Base-by-base conservation (phyloP, 805 yeast species). In the Saturnispora halmiae region DNA sequence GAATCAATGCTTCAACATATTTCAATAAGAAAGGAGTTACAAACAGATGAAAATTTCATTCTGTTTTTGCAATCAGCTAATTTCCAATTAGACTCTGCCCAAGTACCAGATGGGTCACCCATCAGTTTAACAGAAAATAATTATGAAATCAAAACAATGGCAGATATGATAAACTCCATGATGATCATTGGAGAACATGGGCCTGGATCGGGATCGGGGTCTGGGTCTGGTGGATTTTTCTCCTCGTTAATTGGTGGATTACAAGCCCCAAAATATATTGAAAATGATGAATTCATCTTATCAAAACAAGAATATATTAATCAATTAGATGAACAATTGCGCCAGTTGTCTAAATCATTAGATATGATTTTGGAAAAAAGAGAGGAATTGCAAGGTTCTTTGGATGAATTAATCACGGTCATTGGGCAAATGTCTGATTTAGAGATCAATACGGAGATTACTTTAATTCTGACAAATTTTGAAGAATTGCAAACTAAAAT, bases 1-100 rank as follows among this genome's bases (percentile, higher is more conserved):
- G 96, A 90, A 55, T 77, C 70, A 51, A 92, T 92, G 98, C 69
- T 92, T 44, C 63, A 59, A 28, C 82, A 82, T 54, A 79, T 85
- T n/a, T 66, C 83, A 6, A 60, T 60, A 27, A 76, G 73, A 46
- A 66, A 74, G 0, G 53, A 54, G 1, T 64, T 92, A 35, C 79
- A 78, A 47, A 67, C 65, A 28, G 97, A 92, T 59, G 65, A 70
- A 2, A 96, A 86, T 55, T 82, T 87, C 45, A 61, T 77, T 26
- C 68, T 84, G 63, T 92, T 92, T 55, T 64, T 92, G 51, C 80
- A 81, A 38, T 76, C 86, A 47, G 79, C 75, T 21, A 72, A 83
- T 47, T 85, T 92, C 53, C 49, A 67, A 3, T 68, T 66, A 43
- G 88, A 80, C 43, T 71, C 88, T 3, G 82, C 78, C 54, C 77